Evolutionary conservation across 176 grass and related monocot genomes (phyloP).

Genomic region (Tillandsia fasciculata): DNA sequence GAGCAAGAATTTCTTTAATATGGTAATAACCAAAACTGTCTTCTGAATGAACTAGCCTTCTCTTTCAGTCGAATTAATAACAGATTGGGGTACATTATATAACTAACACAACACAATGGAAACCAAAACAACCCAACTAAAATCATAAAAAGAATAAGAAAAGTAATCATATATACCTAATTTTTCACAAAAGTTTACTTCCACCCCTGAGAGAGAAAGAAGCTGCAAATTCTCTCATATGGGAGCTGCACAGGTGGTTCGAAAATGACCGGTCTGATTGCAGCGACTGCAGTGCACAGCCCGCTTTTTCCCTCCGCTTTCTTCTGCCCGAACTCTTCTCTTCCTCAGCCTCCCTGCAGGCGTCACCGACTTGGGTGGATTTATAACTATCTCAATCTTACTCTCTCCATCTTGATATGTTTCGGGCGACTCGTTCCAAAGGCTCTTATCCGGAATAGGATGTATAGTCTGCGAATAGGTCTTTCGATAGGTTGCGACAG

Average conservation of each 20-base stretch:
- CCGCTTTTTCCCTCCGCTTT: slow-evolving; percentile 57
- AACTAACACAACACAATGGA: neutral
- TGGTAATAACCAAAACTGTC: neutral
- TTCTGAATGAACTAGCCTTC: neutral
- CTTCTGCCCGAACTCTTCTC: slow-evolving; percentile 63
- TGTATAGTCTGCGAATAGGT: slow-evolving; percentile 93
- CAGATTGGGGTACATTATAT: neutral
- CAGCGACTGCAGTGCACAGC: slow-evolving; percentile 93
- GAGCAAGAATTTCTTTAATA: neutral
- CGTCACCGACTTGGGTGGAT: slow-evolving; percentile 70
- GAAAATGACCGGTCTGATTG: slow-evolving; percentile 96
- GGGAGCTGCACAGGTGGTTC: slow-evolving; percentile 74
- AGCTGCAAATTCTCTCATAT: slow-evolving; percentile 29
- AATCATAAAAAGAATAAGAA: neutral
- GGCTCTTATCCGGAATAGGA: slow-evolving; percentile 81
- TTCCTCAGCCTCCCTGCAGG: slow-evolving; percentile 71
- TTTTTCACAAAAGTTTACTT: slow-evolving; percentile 22
- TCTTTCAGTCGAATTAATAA: neutral
- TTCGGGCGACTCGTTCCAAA: slow-evolving; percentile 52
- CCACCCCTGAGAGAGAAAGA: slow-evolving; percentile 9
- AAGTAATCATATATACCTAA: slow-evolving; percentile 10
- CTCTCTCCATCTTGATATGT: slow-evolving; percentile 27
- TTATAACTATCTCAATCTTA: slow-evolving; percentile 41
- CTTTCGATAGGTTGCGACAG: slow-evolving; percentile 75
- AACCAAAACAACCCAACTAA: neutral